A percentile compares a stretch with the other conserved stretches of the same genome.
Conservation (phyloP, 306 rosid genomes). For the Oxytropis ochrocephala region DNA sequence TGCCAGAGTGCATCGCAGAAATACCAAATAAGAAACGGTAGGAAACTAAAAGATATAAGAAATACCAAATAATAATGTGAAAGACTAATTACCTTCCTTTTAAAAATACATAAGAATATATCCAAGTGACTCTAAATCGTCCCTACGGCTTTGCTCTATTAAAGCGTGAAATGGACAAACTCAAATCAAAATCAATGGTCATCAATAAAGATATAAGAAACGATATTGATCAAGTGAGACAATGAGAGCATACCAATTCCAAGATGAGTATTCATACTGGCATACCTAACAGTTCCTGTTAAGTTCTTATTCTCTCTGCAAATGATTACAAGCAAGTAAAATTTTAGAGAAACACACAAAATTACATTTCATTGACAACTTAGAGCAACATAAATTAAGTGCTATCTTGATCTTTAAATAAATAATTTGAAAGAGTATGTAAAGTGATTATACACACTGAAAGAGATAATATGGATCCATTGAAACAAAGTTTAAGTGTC, state of each 20-base stretch:
- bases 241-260: slow-evolving; percentile 67
- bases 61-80: slow-evolving; percentile 1
- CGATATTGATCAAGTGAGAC: slow-evolving; percentile 7
- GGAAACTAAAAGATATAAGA: slow-evolving; percentile 9
- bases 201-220: not conserved
- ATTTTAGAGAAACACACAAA: not conserved
- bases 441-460: not conserved
- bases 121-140: slow-evolving; percentile 98
- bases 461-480: not conserved
- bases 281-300: slow-evolving; percentile 99
- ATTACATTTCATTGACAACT: not conserved
- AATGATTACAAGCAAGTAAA: slow-evolving; percentile 26
- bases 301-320: slow-evolving; percentile 95
- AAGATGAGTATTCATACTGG: slow-evolving; percentile 97
- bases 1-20: slow-evolving; percentile 91
- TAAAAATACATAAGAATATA: slow-evolving; percentile 86
- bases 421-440: not conserved
- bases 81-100: slow-evolving; percentile 69
- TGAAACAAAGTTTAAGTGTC: not conserved
- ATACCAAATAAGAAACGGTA: slow-evolving; percentile 28
- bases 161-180: slow-evolving; percentile 17
- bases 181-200: slow-evolving; percentile 16
- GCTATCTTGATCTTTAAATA: not conserved
- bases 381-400: not conserved
- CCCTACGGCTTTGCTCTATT: slow-evolving; percentile 96